These are phyloP conservation scores for Escallonia herrerae DNA, from an alignment of 129 eudicot genomes.

Conservation along the genomic window DNA sequence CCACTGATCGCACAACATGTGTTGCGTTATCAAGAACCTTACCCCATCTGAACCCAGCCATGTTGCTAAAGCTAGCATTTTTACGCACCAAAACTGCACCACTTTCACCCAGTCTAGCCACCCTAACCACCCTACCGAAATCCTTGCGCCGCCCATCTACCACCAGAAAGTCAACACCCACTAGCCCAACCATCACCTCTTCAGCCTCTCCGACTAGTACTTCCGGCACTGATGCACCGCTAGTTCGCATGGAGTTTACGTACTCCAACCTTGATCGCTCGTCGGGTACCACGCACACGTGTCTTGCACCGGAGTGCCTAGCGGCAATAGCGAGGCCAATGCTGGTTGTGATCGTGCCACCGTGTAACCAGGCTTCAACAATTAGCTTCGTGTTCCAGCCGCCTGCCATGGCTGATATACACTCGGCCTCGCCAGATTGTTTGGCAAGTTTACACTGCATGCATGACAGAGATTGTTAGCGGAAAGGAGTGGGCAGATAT, in stretches of 20 bases:
- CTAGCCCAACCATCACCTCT: slow-evolving; percentile 24
- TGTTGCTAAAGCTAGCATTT: slow-evolving; percentile 12
- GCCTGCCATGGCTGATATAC: slow-evolving; percentile 47
- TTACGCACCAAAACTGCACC: slow-evolving; percentile 46
- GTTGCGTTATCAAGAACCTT: slow-evolving; percentile 8
- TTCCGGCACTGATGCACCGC: slow-evolving; percentile 27
- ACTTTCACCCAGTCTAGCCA: slow-evolving; percentile 24
- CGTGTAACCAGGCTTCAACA: slow-evolving; percentile 41
- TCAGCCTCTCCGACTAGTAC: slow-evolving; percentile 40
- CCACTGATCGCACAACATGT: slow-evolving; percentile 24
- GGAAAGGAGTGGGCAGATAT: too few species aligned
- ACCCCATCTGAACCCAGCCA: slow-evolving; percentile 29
- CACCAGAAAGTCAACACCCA: slow-evolving; percentile 42
- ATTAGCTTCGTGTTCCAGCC: slow-evolving; percentile 44
- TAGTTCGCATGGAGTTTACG: slow-evolving; percentile 14
- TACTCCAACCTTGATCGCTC: slow-evolving; percentile 29
- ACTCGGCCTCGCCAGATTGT: slow-evolving; percentile 34
- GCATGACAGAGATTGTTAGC: neutral
- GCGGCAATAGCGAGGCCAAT: slow-evolving; percentile 37
- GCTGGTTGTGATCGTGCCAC: slow-evolving; percentile 27
- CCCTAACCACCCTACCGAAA: slow-evolving; percentile 20
- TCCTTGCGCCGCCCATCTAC: slow-evolving; percentile 41
- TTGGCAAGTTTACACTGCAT: slow-evolving; percentile 22
- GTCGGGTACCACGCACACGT: slow-evolving; percentile 36
- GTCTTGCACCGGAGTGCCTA: slow-evolving; percentile 36